phyloP scores from a whole-genome alignment of 805 yeast genomes.

The Tetrapisispora iriomotensis region DNA sequence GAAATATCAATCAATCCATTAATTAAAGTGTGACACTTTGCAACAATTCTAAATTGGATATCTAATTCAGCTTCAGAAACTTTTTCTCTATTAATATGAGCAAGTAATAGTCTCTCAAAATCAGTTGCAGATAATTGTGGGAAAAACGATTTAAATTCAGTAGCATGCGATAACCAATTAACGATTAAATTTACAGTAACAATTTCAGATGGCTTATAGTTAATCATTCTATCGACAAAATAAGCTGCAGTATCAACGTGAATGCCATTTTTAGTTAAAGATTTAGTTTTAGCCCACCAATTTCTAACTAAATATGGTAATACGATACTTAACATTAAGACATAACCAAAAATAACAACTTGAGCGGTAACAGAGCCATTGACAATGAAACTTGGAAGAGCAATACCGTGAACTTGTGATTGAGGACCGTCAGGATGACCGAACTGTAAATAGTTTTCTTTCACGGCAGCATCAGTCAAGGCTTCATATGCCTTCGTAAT shows the following conservation, averaged over 20 bases:
- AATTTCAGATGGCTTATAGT: slow-evolving; percentile 58
- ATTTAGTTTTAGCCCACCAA: slow-evolving; percentile 85
- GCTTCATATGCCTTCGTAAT: slow-evolving; percentile 92
- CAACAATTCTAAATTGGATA: slow-evolving; percentile 46
- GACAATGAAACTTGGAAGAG: slow-evolving; percentile 82
- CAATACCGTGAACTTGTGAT: slow-evolving; percentile 84
- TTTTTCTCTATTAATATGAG: slow-evolving; percentile 40
- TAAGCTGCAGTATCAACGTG: slow-evolving; percentile 74
- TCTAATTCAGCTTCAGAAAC: slow-evolving; percentile 17
- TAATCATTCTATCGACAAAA: slow-evolving; percentile 63
- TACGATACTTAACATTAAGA: slow-evolving; percentile 61
- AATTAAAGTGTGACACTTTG: slow-evolving; percentile 56
- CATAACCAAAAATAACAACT: slow-evolving; percentile 52
- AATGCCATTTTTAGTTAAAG: slow-evolving; percentile 73
- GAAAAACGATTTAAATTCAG: slow-evolving; percentile 46
- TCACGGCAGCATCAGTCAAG: slow-evolving; percentile 78
- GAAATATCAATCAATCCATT: slow-evolving; percentile 72
- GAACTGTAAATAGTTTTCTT: slow-evolving; percentile 70
- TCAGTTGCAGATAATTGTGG: slow-evolving; percentile 36
- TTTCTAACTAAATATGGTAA: slow-evolving; percentile 72
- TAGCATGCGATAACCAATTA: slow-evolving; percentile 52
- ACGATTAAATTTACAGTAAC: slow-evolving; percentile 48
- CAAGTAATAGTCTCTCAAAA: slow-evolving; percentile 41
- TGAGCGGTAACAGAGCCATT: slow-evolving; percentile 69
- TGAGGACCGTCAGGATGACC: slow-evolving; percentile 99